phyloP scores from a whole-genome alignment of 2,329 filamentous ascomycete genomes.

The Emergomyces africanus region DNA sequence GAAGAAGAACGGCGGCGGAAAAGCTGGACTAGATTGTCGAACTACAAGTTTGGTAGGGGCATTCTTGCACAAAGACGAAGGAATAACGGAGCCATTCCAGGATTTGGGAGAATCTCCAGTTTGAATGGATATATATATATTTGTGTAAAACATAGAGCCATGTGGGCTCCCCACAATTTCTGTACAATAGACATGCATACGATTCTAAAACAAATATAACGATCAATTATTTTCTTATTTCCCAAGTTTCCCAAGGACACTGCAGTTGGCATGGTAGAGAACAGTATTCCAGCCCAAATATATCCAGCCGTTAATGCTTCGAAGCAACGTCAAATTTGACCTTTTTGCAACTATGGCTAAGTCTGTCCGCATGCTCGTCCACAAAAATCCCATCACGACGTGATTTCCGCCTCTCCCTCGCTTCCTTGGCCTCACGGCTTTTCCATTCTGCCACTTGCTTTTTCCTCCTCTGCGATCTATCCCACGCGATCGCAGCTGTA shows the following conservation, averaged over 20 bases:
- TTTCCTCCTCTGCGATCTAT: constrained; percentile 42
- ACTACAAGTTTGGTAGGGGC: constrained; percentile 37
- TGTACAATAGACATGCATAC: background rate
- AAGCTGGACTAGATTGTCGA: constrained; percentile 32
- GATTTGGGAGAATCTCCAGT: background rate
- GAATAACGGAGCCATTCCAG: background rate
- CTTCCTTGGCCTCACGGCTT: constrained; percentile 45
- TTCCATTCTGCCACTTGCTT: constrained; percentile 50
- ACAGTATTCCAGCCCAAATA: background rate
- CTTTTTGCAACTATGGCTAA: constrained; percentile 24
- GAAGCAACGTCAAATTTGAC: constrained; percentile 27
- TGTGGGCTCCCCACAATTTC: background rate
- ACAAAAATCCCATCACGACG: constrained; percentile 27
- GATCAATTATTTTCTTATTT: background rate
- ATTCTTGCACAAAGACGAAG: background rate
- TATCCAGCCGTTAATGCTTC: background rate
- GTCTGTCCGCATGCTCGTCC: constrained; percentile 14
- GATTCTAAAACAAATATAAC: background rate
- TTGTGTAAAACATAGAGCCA: background rate
- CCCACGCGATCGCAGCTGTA: constrained; percentile 46
- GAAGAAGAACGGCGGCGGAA: constrained; percentile 30
- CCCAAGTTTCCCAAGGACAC: background rate
- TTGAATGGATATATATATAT: background rate
- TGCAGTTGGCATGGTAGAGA: background rate
- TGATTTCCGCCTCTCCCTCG: constrained; percentile 43